Conservation (phyloP, 2,329 filamentous ascomycete species). For the Aspergillus pseudoterreus region DNA sequence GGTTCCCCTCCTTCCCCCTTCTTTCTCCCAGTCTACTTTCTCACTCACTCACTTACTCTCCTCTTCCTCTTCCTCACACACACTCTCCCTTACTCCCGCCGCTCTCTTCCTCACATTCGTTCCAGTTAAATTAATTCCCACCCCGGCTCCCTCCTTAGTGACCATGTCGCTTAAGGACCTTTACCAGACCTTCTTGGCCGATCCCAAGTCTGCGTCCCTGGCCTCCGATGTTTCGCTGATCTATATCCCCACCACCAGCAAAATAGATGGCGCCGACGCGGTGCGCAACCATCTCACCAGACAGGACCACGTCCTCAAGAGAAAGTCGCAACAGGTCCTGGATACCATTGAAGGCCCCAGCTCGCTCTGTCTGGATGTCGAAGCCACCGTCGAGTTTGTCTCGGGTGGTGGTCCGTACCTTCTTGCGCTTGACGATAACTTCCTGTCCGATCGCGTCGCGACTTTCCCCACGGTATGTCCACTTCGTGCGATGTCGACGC, state of each 20-base stretch:
- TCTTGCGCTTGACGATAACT: slow-evolving; percentile 89
- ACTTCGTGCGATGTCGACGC: not conserved
- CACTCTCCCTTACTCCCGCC: slow-evolving; percentile 4
- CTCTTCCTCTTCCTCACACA: slow-evolving; percentile 12
- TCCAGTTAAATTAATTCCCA: slow-evolving; percentile 1
- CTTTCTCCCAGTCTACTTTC: slow-evolving; percentile 7
- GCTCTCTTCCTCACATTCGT: slow-evolving; percentile 8
- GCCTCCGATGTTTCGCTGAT: slow-evolving; percentile 66
- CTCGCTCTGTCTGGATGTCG: slow-evolving; percentile 71
- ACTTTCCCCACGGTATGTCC: slow-evolving; percentile 73
- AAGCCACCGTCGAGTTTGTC: slow-evolving; percentile 78
- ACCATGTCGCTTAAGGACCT: slow-evolving; percentile 44
- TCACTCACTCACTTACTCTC: slow-evolving; percentile 4
- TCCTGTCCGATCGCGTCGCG: slow-evolving; percentile 76
- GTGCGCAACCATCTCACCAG: slow-evolving; percentile 78
- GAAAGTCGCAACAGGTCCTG: slow-evolving; percentile 75
- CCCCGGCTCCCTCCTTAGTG: not conserved
- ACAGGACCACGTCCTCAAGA: slow-evolving; percentile 71
- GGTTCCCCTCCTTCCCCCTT: slow-evolving; percentile 2
- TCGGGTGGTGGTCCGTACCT: slow-evolving; percentile 81
- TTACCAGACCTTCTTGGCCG: slow-evolving; percentile 70
- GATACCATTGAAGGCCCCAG: slow-evolving; percentile 67
- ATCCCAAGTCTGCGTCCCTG: slow-evolving; percentile 62
- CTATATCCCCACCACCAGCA: slow-evolving; percentile 86
- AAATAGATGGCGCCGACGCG: slow-evolving; percentile 64